Percentiles rank a stretch among this genome's conserved stretches.
Evolutionary conservation across 371 early-diverging fungal species (phyloP).

Genomic region (Actinomucor elegans): DNA sequence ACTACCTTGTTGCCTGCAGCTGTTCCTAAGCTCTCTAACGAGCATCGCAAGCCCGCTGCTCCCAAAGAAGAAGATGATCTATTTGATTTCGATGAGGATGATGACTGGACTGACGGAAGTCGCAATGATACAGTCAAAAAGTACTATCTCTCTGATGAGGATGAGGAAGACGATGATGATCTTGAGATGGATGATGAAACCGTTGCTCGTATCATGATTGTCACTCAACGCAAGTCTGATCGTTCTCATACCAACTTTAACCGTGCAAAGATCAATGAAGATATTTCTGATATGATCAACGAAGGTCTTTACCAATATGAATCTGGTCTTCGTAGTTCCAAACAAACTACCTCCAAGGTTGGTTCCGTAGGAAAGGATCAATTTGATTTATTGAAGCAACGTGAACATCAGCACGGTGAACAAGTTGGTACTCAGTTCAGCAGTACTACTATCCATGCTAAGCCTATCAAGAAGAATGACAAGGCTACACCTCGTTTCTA

Average conservation of each 20-base stretch:
- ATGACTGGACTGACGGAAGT: conserved; percentile 62
- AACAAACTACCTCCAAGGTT: conserved; percentile 56
- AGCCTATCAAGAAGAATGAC: conserved; percentile 32
- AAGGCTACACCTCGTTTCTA: conserved; percentile 65
- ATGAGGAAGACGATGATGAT: conserved; percentile 62
- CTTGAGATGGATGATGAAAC: conserved; percentile 83
- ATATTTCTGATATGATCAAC: conserved; percentile 90
- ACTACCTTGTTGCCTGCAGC: conserved; percentile 25
- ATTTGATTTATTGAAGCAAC: conserved; percentile 58
- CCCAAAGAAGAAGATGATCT: conserved; percentile 66
- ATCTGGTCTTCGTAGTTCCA: conserved; percentile 53
- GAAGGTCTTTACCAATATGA: conserved; percentile 93
- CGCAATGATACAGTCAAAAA: conserved; percentile 61
- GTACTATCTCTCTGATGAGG: conserved; percentile 66
- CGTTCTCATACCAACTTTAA: conserved; percentile 74
- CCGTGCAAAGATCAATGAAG: conserved; percentile 82
- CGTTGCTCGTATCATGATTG: conserved; percentile 88
- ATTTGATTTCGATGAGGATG: conserved; percentile 72
- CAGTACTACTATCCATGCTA: conserved; percentile 15
- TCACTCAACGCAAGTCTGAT: conserved; percentile 83
- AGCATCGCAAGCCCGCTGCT: conserved; percentile 23
- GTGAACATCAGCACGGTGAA: conserved; percentile 20
- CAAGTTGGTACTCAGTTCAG: conserved; percentile 25
- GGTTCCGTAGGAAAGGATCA: conserved; percentile 67
- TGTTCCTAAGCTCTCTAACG: conserved; percentile 22